These are phyloP conservation scores for Ascodesmis nigricans DNA, from an alignment of 495 filamentous ascomycete genomes.

Conservation along the genomic window DNA sequence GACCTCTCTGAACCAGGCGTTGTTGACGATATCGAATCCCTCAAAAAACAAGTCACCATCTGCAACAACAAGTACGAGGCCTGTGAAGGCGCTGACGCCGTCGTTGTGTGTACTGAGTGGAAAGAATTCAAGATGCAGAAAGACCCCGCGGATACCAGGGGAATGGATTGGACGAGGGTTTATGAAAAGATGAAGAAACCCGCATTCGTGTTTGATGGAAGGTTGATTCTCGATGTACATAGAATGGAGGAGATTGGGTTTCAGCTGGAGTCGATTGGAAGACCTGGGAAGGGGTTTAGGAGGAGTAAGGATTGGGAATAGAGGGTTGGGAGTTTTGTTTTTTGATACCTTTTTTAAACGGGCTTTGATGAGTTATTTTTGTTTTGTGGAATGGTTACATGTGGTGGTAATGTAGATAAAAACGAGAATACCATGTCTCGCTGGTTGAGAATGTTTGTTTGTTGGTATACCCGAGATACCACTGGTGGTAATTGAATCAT, in stretches of 20 bases:
- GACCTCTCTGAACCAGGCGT: conserved; percentile 21
- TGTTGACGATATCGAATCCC: conserved; percentile 14
- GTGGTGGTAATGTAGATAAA: no score
- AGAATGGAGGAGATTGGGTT: conserved; percentile 37
- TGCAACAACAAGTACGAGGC: conserved; percentile 33
- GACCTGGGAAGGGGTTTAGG: conserved; percentile 9
- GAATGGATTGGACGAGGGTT: conserved; percentile 20
- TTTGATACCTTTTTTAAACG: conserved; percentile 1
- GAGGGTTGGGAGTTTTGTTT: background rate
- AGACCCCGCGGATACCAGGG: no score
- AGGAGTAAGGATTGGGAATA: conserved; percentile 16
- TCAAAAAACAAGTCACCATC: conserved; percentile 25
- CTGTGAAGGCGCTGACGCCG: conserved; percentile 29
- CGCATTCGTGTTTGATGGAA: conserved; percentile 50
- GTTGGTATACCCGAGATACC: no score
- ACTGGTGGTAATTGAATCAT: no score
- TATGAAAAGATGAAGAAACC: conserved; percentile 39
- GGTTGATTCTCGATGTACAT: conserved; percentile 35
- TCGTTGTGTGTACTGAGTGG: conserved; percentile 43
- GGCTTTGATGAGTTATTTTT: conserved; percentile 4
- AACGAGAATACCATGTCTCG: no score
- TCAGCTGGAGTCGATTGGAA: conserved; percentile 31
- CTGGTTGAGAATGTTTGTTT: no score
- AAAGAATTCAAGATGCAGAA: conserved; percentile 32
- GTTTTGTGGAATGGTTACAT: no score